Base-by-base conservation (phyloP, 1,139 yeast species). In the Taphrina sp. region DNA sequence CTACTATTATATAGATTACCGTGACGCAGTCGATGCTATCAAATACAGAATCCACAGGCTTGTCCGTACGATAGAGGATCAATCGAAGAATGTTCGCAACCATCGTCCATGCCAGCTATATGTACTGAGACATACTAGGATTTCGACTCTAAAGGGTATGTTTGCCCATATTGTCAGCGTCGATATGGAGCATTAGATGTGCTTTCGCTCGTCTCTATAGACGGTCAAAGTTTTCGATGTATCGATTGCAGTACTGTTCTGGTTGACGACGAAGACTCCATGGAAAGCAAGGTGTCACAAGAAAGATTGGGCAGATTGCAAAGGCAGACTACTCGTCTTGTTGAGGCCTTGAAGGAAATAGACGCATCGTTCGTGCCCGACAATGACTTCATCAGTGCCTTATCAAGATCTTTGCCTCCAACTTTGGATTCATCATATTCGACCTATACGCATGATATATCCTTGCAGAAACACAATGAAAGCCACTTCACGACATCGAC, bases 31-130 rank as follows among this genome's bases (percentile, higher is more conserved):
- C 45, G 98, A 92, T 71, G 82, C 96, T 14, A 82, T 92, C 67
- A 92, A 94, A 70, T 94, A 96, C 97, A 89, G 90, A 67, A 87
- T 92, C 60, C 96, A 92, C 67, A 79, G 86, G 42, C 77, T 94
- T 38, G 97, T 88, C 12, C 83, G 82, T 63, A 71, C 76, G 58
- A 75, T 90, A 58, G 87, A 87, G 67, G 87, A 85, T 61, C 95
- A 89, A 66, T 79, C 92, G 74, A 83, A 81, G 39, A 72, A 75
- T 34, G 66, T 62, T 42, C 16, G 49, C 12, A 12, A 38, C 8
- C 19, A 16, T 2, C n/a, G 17, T 7, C 19, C 10, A 31, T 7
- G 24, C 12, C 3, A 12, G 1, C 2, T 1, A 8, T 23, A 26
- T 23, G 10, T 12, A 16, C 33, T 43, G 22, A 14, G 17, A 3